phyloP scores from a whole-genome alignment of 164 flowering plant species.

The Liriodendron chinense region DNA sequence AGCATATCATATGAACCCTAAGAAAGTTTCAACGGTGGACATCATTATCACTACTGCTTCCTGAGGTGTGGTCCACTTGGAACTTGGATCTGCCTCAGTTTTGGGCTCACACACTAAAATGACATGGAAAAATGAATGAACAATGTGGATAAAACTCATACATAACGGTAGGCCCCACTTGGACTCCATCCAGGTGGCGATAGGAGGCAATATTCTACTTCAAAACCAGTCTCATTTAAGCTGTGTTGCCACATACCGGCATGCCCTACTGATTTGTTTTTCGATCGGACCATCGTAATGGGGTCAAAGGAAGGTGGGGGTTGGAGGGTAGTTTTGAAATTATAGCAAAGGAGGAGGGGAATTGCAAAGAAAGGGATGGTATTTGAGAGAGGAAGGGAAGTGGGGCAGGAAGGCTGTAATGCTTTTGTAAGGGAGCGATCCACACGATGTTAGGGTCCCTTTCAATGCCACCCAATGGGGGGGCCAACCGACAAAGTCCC shows the following conservation, averaged over 20 bases:
- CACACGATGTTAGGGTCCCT: slow-evolving; percentile 38
- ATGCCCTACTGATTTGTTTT: neutral
- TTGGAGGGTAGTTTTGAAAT: neutral
- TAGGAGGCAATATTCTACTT: no score
- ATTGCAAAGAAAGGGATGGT: neutral
- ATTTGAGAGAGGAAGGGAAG: slow-evolving; percentile 3
- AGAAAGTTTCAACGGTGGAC: no score
- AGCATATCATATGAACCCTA: no score
- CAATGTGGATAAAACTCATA: no score
- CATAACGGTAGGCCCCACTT: no score
- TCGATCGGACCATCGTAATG: neutral
- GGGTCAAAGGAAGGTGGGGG: neutral
- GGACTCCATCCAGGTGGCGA: no score
- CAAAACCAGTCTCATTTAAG: no score
- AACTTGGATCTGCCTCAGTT: no score
- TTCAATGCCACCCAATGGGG: slow-evolving; percentile 44
- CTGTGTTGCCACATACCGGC: neutral
- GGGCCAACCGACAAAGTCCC: slow-evolving; percentile 49
- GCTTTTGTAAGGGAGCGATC: slow-evolving; percentile 23
- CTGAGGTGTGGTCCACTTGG: no score
- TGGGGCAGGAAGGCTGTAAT: neutral
- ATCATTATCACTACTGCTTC: no score
- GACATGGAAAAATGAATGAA: no score
- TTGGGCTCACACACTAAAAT: no score
- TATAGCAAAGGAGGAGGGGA: neutral